phyloP scores from a whole-genome alignment of 371 early-diverging fungal species.

The Blakeslea trispora region DNA sequence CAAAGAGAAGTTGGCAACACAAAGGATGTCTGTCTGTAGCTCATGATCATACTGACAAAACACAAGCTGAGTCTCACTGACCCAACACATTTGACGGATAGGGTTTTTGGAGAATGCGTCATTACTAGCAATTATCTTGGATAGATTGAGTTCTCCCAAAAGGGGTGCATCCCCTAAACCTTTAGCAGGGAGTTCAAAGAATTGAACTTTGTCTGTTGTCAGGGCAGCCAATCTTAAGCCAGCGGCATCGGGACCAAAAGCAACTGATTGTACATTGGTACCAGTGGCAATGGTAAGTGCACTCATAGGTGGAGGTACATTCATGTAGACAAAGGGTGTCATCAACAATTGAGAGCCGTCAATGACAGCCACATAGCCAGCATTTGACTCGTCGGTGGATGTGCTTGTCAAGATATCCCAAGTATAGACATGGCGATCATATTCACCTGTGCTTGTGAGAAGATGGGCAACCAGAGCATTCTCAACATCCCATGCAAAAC shows the following conservation, averaged over 20 bases:
- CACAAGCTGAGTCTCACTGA: conserved; percentile 26
- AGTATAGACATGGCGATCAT: conserved; percentile 54
- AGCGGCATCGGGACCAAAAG: conserved; percentile 60
- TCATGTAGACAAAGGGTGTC: conserved; percentile 86
- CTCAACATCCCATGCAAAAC: conserved; percentile 77
- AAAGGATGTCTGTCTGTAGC: conserved; percentile 27
- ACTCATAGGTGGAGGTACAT: conserved; percentile 96
- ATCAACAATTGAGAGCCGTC: conserved; percentile 73
- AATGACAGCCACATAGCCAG: conserved; percentile 75
- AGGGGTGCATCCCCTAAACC: conserved; percentile 28
- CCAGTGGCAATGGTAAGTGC: conserved; percentile 46
- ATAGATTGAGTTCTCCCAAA: conserved; percentile 16
- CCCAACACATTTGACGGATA: conserved; percentile 42
- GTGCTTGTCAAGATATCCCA: conserved; percentile 63
- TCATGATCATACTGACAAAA: conserved; percentile 39
- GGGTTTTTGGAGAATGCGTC: conserved; percentile 15
- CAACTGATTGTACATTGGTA: conserved; percentile 57
- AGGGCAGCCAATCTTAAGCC: conserved; percentile 76
- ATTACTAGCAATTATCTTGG: conserved; percentile 8
- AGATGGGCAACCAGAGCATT: conserved; percentile 64
- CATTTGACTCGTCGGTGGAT: conserved; percentile 51
- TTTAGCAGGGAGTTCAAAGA: conserved; percentile 46
- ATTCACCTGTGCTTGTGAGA: conserved; percentile 53
- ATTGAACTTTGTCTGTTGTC: conserved; percentile 49
- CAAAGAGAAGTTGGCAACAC: conserved; percentile 18